Base-by-base conservation (phyloP, 2,329 filamentous ascomycete species). In the Penicillium sp. region DNA sequence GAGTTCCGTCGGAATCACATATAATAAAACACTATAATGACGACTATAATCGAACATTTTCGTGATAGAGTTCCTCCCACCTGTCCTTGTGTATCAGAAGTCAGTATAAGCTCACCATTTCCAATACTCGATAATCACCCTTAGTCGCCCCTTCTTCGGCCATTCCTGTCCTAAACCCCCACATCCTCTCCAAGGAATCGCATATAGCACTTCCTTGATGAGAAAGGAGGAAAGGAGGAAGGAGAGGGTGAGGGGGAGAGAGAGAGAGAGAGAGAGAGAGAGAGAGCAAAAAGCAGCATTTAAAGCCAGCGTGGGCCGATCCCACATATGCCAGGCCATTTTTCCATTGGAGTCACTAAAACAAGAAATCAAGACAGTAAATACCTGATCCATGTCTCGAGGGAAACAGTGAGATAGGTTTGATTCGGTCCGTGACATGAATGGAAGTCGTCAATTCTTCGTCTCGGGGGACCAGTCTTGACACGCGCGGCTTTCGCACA, bases 151-250 rank as follows among this genome's bases (percentile, higher is more conserved):
- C 19, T 25, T 14, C 46, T 11, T 22, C 51, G 19, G 19, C 19
- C 1, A 22, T 22, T 22, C 37, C 28, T 19, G 8, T 19, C 48
- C 22, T 30, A 22, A 55, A 43, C 16, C 52, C 16, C 52, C 42
- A n/a, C 4, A 58, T 75, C 75, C 75, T 77, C 75, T 76, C 73
- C 71, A 75, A 76, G 65, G 67, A 74, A 62, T 58, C 71, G 71
- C 75, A 63, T 75, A 56, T 75, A 77, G 74, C 72, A 70, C 63
- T 62, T 62, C 61, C 68, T 72, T 71, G 69, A 63, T 77, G 75
- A 77, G 75, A 75, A 76, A 69, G 70, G 61, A 68, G 60, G 61
- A 57, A 58, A 40, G 58, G 57, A 67, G 60, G 61, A 57, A 55
- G 35, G 58, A 53, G 42, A 58, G 55, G 26, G 22, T 14, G 26